Conservation (phyloP, 192 early-diverging fungal species). For the Linderina pennispora region DNA sequence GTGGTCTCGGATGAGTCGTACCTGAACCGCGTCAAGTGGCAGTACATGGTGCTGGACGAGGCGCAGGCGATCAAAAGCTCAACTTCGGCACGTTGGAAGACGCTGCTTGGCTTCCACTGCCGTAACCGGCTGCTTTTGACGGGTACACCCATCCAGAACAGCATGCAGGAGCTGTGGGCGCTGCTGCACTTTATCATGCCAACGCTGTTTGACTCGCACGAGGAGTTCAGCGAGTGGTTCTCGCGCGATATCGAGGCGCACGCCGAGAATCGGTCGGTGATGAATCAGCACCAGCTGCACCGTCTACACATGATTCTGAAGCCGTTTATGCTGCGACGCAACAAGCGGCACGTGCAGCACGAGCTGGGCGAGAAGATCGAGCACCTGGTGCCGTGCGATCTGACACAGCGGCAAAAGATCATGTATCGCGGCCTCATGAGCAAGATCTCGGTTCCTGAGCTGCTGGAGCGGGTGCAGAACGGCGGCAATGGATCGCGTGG, state of each 20-base stretch:
- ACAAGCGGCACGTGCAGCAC: conserved; percentile 86
- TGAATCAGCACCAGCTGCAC: conserved; percentile 80
- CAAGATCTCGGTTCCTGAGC: conserved; percentile 71
- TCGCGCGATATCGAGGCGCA: conserved; percentile 87
- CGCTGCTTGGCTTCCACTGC: conserved; percentile 73
- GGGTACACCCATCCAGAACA: conserved; percentile 92
- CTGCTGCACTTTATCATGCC: conserved; percentile 95
- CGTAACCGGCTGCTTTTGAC: conserved; percentile 82
- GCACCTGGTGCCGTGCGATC: conserved; percentile 66
- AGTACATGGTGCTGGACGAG: conserved; percentile 94
- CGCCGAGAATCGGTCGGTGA: conserved; percentile 71
- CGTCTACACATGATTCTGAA: conserved; percentile 88
- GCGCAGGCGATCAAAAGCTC: conserved; percentile 93
- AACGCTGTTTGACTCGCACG: conserved; percentile 85
- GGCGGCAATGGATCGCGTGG: conserved; percentile 23
- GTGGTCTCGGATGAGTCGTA: conserved; percentile 76
- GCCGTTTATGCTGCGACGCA: conserved; percentile 90
- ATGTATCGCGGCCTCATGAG: conserved; percentile 71
- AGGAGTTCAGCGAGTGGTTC: conserved; percentile 94
- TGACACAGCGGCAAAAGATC: conserved; percentile 67
- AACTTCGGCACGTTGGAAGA: conserved; percentile 82
- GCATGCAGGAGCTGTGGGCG: conserved; percentile 92
- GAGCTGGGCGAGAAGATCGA: conserved; percentile 93
- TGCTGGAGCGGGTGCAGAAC: conserved; percentile 62
- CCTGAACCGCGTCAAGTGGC: conserved; percentile 83